Evolutionary conservation across 2,329 filamentous ascomycete genomes (phyloP).

Genomic region (Calonectria crousiana): DNA sequence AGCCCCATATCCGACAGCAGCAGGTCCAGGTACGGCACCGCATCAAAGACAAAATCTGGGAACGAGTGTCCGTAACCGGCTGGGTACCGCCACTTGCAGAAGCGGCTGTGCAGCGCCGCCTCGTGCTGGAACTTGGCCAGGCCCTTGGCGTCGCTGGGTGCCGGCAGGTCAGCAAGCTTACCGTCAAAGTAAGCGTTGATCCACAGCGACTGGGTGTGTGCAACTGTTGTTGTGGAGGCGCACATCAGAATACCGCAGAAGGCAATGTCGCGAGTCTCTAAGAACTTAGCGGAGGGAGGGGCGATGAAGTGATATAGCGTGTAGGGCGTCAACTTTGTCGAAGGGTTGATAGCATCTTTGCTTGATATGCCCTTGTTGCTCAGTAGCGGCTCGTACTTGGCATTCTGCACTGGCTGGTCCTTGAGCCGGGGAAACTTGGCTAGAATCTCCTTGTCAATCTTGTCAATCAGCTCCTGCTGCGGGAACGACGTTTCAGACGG

Average conservation of each 20-base stretch:
- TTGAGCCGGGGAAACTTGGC: constrained; percentile 64
- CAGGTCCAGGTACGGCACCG: constrained; percentile 78
- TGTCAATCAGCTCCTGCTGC: constrained; percentile 47
- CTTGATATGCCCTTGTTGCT: constrained; percentile 53
- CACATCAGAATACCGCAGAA: constrained; percentile 60
- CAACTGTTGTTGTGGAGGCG: constrained; percentile 55
- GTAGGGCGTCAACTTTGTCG: constrained; percentile 45
- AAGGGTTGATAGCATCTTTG: constrained; percentile 41
- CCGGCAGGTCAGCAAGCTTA: constrained; percentile 40
- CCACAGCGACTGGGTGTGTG: constrained; percentile 70
- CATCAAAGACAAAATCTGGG: constrained; percentile 82
- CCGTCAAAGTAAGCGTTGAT: constrained; percentile 71
- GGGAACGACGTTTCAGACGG: constrained; percentile 47
- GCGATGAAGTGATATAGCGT: constrained; percentile 62
- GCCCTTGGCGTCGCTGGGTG: constrained; percentile 41
- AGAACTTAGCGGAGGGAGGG: constrained; percentile 53
- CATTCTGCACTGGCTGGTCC: constrained; percentile 63
- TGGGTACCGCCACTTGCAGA: constrained; percentile 77
- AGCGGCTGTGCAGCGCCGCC: constrained; percentile 74
- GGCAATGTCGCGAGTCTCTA: constrained; percentile 54
- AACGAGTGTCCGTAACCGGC: constrained; percentile 71
- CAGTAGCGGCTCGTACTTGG: constrained; percentile 57
- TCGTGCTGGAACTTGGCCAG: constrained; percentile 62
- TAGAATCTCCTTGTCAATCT: constrained; percentile 67
- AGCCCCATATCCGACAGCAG: constrained; percentile 76